These are phyloP conservation scores for Candolleomyces eurysporus DNA, from an alignment of 768 basidiomycete species.

Conservation along the genomic window DNA sequence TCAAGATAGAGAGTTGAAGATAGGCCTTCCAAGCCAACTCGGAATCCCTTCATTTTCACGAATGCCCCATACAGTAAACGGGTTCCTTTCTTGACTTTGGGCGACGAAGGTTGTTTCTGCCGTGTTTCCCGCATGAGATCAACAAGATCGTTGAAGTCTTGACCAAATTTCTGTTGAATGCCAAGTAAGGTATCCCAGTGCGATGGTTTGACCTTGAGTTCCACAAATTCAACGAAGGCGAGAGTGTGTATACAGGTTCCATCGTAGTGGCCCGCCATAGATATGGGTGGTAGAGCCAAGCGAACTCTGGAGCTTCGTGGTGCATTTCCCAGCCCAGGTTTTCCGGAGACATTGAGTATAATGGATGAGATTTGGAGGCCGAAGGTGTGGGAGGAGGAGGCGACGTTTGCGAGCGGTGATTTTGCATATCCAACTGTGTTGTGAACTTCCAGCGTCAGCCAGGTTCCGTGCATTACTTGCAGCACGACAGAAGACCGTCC, in stretches of 20 bases:
- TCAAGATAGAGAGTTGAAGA: conserved; percentile 74
- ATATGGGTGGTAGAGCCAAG: conserved; percentile 63
- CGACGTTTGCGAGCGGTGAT: conserved; percentile 30
- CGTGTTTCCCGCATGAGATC: conserved; percentile 63
- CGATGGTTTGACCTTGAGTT: conserved; percentile 72
- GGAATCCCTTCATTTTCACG: conserved; percentile 75
- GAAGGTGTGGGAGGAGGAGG: conserved; percentile 43
- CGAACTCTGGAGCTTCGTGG: conserved; percentile 51
- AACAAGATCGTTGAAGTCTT: conserved; percentile 82
- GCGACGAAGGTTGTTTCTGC: conserved; percentile 13
- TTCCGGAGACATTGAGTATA: conserved; percentile 55
- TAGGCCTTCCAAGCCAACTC: conserved; percentile 71
- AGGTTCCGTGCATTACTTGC: conserved; percentile 86
- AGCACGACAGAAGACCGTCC: conserved; percentile 56
- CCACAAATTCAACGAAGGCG: conserved; percentile 64
- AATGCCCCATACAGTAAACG: conserved; percentile 46
- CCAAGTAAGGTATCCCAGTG: conserved; percentile 82
- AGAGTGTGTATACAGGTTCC: conserved; percentile 49
- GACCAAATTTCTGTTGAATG: conserved; percentile 87
- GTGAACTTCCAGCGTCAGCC: conserved; percentile 73
- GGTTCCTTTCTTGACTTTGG: conserved; percentile 1
- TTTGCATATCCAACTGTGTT: conserved; percentile 48
- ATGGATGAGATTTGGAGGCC: conserved; percentile 67
- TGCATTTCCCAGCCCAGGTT: conserved; percentile 33
- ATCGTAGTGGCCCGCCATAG: conserved; percentile 58